Percentiles rank a stretch among this genome's conserved stretches.
These are phyloP conservation scores for Rhizoclosmatium sp. DNA, from an alignment of 192 early-diverging fungal species.

Conservation along the genomic window DNA sequence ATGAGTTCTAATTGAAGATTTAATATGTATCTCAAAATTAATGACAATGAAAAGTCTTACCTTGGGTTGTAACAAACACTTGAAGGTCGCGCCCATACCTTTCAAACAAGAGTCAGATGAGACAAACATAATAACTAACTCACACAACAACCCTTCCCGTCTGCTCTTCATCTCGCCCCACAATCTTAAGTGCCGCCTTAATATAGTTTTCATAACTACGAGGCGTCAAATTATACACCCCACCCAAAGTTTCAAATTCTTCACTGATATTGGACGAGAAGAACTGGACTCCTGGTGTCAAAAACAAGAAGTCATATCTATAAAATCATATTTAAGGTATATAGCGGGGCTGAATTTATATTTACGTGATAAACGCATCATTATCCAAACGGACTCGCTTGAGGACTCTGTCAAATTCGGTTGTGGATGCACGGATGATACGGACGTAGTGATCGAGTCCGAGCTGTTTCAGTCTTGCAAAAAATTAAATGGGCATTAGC, in stretches of 20 bases:
- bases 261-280: constrained; percentile 34
- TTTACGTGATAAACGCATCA: constrained; percentile 42
- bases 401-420: constrained; percentile 50
- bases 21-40: neutral
- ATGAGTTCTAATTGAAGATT: constrained; percentile 14
- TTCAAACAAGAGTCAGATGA: neutral
- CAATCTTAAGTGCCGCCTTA: neutral
- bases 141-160: constrained; percentile 20
- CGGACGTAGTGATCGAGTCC: constrained; percentile 52
- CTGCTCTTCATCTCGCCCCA: constrained; percentile 11
- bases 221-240: constrained; percentile 43
- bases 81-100: constrained; percentile 58
- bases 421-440: constrained; percentile 42
- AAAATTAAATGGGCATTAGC: neutral
- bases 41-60: constrained; percentile 36
- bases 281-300: constrained; percentile 60
- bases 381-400: constrained; percentile 46
- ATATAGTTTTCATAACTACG: constrained; percentile 35
- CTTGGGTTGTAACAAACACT: constrained; percentile 52
- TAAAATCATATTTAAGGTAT: neutral
- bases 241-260: constrained; percentile 38
- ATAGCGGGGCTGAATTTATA: neutral
- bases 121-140: constrained; percentile 6
- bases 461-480: constrained; percentile 51
- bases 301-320: constrained; percentile 62